These are phyloP conservation scores for Xylaria sp. DNA, from an alignment of 2,329 filamentous ascomycete species.

Conservation along the genomic window DNA sequence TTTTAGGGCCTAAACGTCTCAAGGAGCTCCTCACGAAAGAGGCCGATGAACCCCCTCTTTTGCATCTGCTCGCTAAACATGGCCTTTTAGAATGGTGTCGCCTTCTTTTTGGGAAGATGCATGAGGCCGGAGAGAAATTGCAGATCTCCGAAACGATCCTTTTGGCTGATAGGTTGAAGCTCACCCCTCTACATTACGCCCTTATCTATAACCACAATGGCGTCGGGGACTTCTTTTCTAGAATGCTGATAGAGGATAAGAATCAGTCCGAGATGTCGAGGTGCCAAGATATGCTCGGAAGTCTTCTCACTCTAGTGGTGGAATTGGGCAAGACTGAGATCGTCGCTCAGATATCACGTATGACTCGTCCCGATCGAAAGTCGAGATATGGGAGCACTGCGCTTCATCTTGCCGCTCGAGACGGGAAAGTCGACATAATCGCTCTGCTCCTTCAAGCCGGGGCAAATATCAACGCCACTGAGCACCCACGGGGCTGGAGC, in stretches of 20 bases:
- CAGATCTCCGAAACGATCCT: neutral
- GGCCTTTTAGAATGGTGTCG: constrained; percentile 19
- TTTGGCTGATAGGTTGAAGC: constrained; percentile 4
- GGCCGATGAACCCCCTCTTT: neutral
- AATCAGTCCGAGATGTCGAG: neutral
- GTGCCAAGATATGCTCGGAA: constrained; percentile 2
- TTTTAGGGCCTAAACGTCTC: neutral
- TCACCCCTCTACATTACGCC: constrained; percentile 30
- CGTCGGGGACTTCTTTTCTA: constrained; percentile 2
- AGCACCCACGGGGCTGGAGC: constrained; percentile 49
- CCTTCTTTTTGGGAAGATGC: neutral
- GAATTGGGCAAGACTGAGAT: constrained; percentile 1
- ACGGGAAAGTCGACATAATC: constrained; percentile 34
- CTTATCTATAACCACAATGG: neutral
- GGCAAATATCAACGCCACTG: constrained; percentile 38
- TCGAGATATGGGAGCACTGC: constrained; percentile 39
- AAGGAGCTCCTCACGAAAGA: neutral
- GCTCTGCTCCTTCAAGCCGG: constrained; percentile 15
- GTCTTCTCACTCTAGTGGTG: constrained; percentile 17
- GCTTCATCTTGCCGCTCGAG: constrained; percentile 44
- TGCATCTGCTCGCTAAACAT: constrained; percentile 4
- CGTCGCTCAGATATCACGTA: constrained; percentile 7
- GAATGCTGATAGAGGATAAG: neutral
- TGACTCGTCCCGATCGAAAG: constrained; percentile 25
- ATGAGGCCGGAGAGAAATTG: neutral